Evolutionary conservation across 2,329 filamentous ascomycete genomes (phyloP), one percentile per base, ranked within the genome.

Genomic region (Gnomoniopsis sp.): DNA sequence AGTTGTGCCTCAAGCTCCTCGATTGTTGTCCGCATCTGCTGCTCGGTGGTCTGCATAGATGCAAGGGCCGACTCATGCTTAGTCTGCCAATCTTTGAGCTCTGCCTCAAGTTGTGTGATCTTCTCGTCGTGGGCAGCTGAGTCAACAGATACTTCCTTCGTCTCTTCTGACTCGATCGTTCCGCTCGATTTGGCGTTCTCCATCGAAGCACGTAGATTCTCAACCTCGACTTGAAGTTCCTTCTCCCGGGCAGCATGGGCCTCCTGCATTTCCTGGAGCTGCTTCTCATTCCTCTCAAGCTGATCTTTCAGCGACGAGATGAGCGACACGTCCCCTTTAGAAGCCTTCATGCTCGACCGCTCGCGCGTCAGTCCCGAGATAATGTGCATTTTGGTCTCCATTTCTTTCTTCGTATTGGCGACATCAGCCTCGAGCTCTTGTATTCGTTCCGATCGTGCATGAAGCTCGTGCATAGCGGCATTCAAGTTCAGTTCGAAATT

Each of bases 301-400:
- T 97, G 92, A 63, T 96, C 90, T 60, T 90, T 89, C 77, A 99
- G 85, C 17, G 88, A 88, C 4, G 91, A 89, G 34, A 98, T 88
- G 64, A 97, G 87, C 0, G 91, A 93, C 71, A 97, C 96, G 69
- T 99, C 95, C 69, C 96, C 88, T 8, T 92, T 89, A 23, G 89
- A 89, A 2, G 71, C 83, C 71, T 93, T 91, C 75, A 97, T 82
- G 75, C 92, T 97, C 3, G 91, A 93, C 60, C 96, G 83, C 74
- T 99, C 96, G 55, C 95, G 88, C 3, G 95, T 96, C 63, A 99
- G 80, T 7, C 95, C 95, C 33, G 91, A 91, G 66, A 99, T 98
- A 69, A 99, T 93, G 33, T 91, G 90, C 79, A 93, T 92, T 83
- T 99, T 99, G 63, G 85, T 88, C 70, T 99, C 95, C 88, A 98